Conservation (phyloP, 345 rosid genomes). For the Iberis pinnata region DNA sequence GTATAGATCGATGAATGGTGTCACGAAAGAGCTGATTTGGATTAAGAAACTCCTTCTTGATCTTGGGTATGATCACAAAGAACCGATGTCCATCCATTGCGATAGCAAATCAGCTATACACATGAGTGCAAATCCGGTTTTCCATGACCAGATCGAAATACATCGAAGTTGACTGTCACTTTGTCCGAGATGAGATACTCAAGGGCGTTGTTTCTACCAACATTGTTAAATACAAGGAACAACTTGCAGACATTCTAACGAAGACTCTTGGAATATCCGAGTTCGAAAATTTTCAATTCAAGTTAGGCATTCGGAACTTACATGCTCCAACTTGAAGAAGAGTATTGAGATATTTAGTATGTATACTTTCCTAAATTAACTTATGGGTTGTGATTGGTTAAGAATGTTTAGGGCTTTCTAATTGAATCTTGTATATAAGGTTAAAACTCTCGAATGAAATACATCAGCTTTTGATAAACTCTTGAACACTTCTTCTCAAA, state of each 20-base stretch:
- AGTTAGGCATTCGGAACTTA: not conserved
- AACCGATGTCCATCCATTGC: not conserved
- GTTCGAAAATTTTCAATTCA: not conserved
- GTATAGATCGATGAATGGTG: not conserved
- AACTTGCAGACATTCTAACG: not conserved
- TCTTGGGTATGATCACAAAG: not conserved
- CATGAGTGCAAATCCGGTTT: not conserved
- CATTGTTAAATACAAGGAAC: too few species aligned
- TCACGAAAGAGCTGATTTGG: not conserved
- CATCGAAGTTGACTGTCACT: not conserved
- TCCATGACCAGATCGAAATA: not conserved
- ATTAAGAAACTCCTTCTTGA: not conserved
- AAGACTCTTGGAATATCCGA: not conserved
- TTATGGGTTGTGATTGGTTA: too few species aligned
- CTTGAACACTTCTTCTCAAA: too few species aligned
- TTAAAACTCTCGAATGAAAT: too few species aligned
- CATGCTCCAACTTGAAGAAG: too few species aligned
- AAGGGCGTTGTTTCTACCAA: not conserved
- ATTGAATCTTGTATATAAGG: too few species aligned
- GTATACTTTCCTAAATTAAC: too few species aligned
- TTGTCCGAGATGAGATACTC: not conserved
- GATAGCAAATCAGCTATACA: not conserved
- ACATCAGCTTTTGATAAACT: too few species aligned
- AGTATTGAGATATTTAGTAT: too few species aligned
- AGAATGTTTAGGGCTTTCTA: too few species aligned